A percentile compares a stretch with the other conserved stretches of the same genome.
These are phyloP conservation scores for Aspergillus ellipticus DNA, from an alignment of 495 filamentous ascomycete genomes.

Conservation along the genomic window DNA sequence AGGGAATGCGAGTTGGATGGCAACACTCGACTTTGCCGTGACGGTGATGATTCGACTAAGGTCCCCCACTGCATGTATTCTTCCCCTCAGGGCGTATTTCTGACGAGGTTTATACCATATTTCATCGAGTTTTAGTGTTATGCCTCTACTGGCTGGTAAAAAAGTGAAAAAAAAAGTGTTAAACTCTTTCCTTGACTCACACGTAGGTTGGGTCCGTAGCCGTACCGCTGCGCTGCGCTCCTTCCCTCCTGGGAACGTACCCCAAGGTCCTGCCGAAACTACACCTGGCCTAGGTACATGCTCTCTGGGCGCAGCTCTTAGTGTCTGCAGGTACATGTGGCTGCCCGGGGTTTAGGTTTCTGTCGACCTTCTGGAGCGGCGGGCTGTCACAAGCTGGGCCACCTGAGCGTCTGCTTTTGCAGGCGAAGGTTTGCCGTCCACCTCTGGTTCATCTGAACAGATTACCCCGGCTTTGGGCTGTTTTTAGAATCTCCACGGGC, in stretches of 20 bases:
- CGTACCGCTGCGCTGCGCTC: too few relatives aligned
- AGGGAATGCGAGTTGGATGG: neutral
- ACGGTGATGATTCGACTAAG: conserved; percentile 18
- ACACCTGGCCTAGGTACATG: too few relatives aligned
- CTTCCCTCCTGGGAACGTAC: too few relatives aligned
- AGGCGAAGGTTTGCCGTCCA: too few relatives aligned
- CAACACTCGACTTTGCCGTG: conserved; percentile 6
- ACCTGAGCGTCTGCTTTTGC: too few relatives aligned
- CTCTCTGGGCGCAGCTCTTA: too few relatives aligned
- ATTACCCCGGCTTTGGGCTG: too few relatives aligned
- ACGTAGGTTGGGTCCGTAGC: neutral
- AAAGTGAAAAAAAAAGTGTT: conserved; percentile 7
- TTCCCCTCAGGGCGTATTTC: conserved; percentile 22
- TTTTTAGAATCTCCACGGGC: too few relatives aligned
- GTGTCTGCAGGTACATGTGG: too few relatives aligned
- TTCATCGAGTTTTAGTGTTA: conserved; percentile 19
- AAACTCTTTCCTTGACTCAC: neutral
- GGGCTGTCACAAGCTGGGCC: neutral
- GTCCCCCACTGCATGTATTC: conserved; percentile 19
- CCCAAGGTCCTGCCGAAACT: too few relatives aligned
- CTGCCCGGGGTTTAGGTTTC: too few relatives aligned
- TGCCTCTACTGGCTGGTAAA: conserved; percentile 5
- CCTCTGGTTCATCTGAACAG: neutral
- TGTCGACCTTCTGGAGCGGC: too few relatives aligned
- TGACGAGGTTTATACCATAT: conserved; percentile 28